Percentiles rank a stretch among this genome's conserved stretches.
Evolutionary conservation across 2,329 filamentous ascomycete genomes (phyloP).

Genomic region (Trichophyton verrucosum): DNA sequence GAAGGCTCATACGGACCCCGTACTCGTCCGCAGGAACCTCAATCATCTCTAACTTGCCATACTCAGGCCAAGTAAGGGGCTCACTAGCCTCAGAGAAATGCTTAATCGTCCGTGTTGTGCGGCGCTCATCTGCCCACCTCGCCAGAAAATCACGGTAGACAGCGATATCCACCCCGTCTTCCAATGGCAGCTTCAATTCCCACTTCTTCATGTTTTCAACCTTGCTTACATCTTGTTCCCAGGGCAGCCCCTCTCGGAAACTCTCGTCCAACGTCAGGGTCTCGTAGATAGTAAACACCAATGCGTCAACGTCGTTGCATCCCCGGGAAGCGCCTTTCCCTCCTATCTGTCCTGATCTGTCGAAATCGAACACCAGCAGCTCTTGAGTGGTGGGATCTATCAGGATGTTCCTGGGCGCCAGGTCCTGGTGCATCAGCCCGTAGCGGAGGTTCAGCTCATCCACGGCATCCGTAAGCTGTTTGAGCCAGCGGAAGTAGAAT

Average conservation of each 20-base stretch:
- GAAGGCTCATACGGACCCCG: neutral
- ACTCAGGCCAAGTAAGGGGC: neutral
- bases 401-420: conserved; percentile 9
- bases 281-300: conserved; percentile 9
- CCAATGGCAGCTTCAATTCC: conserved; percentile 3
- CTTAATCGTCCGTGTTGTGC: conserved; percentile 5
- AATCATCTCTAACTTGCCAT: neutral
- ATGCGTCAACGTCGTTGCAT: conserved; percentile 4
- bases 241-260: neutral
- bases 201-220: conserved; percentile 5
- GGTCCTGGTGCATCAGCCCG: conserved; percentile 9
- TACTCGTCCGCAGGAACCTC: neutral
- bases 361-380: conserved; percentile 7
- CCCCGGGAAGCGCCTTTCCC: neutral
- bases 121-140: neutral
- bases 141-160: conserved; percentile 2
- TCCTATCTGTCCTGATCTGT: conserved; percentile 6
- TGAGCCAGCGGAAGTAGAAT: conserved; percentile 10
- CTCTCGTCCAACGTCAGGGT: conserved; percentile 5
- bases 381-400: conserved; percentile 2
- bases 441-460: conserved; percentile 8
- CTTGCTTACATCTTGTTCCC: conserved; percentile 5
- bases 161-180: conserved; percentile 6
- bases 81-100: conserved; percentile 5
- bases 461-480: conserved; percentile 7